phyloP scores from a whole-genome alignment of 495 filamentous ascomycete species.

The Alectoria sarmentosa region DNA sequence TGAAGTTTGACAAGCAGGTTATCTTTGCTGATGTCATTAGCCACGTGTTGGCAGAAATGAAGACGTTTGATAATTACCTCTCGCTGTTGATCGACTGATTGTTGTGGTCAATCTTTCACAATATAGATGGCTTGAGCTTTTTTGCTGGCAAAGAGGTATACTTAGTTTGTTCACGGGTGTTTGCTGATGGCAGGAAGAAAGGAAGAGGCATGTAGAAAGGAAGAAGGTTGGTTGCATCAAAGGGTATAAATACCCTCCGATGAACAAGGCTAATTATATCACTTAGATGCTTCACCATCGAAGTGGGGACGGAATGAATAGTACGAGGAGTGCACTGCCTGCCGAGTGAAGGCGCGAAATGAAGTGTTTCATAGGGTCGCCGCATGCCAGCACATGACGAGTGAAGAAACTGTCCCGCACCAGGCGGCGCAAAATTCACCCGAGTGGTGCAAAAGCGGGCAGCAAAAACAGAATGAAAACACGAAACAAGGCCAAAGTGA shows the following conservation, averaged over 20 bases:
- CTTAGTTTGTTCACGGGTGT: background rate
- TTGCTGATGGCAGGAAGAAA: slow-evolving; percentile 1
- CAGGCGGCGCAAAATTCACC: background rate
- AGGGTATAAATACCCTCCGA: slow-evolving; percentile 9
- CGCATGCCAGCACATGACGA: background rate
- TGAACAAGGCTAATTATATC: background rate
- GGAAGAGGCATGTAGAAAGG: background rate
- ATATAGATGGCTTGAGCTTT: slow-evolving; percentile 9
- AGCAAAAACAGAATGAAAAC: background rate
- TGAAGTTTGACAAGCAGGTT: background rate
- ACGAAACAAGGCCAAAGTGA: background rate
- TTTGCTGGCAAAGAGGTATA: background rate
- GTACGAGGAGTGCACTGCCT: background rate
- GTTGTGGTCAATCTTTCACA: background rate
- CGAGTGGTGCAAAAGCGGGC: slow-evolving; percentile 2
- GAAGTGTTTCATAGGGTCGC: background rate
- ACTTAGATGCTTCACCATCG: background rate
- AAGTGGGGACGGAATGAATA: background rate
- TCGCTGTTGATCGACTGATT: background rate
- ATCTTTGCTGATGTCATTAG: background rate
- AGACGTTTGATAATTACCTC: slow-evolving; percentile 5
- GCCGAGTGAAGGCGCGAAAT: background rate
- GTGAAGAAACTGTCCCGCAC: slow-evolving; percentile 3
- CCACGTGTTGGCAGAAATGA: background rate
- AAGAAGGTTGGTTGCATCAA: slow-evolving; percentile 17